phyloP scores from a whole-genome alignment of 768 basidiomycete genomes.

The Fomitopsis serialis region DNA sequence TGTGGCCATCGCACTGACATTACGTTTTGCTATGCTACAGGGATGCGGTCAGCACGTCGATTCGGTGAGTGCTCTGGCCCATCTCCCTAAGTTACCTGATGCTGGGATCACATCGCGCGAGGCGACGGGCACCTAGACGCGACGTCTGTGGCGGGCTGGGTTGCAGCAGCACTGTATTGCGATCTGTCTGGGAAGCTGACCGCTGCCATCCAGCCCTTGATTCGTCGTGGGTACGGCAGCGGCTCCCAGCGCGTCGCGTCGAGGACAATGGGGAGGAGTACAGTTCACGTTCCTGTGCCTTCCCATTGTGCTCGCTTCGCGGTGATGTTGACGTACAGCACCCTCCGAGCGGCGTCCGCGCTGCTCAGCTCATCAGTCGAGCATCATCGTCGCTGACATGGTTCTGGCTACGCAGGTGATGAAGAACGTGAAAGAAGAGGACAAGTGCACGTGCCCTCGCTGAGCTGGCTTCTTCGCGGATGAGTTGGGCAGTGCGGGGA shows the following conservation, averaged over 20 bases:
- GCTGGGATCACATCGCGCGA: background rate
- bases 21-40: conserved; percentile 32
- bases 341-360: background rate
- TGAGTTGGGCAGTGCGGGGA: background rate
- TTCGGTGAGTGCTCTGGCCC: conserved; percentile 36
- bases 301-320: background rate
- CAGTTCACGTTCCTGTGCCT: background rate
- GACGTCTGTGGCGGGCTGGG: too few relatives aligned
- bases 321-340: conserved; percentile 4
- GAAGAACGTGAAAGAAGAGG: conserved; percentile 43
- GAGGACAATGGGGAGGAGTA: background rate
- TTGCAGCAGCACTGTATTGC: conserved; percentile 7
- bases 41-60: conserved; percentile 70
- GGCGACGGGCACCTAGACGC: background rate
- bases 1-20: background rate
- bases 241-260: background rate
- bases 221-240: background rate
- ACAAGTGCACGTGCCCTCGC: conserved; percentile 40
- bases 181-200: background rate
- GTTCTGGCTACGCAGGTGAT: conserved; percentile 34
- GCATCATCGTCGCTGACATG: background rate
- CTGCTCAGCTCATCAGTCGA: background rate
- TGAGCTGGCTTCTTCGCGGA: conserved; percentile 2
- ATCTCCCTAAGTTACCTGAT: background rate
- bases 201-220: background rate